These are phyloP conservation scores for Suillus alpinus DNA, from an alignment of 768 basidiomycete species.

Conservation along the genomic window DNA sequence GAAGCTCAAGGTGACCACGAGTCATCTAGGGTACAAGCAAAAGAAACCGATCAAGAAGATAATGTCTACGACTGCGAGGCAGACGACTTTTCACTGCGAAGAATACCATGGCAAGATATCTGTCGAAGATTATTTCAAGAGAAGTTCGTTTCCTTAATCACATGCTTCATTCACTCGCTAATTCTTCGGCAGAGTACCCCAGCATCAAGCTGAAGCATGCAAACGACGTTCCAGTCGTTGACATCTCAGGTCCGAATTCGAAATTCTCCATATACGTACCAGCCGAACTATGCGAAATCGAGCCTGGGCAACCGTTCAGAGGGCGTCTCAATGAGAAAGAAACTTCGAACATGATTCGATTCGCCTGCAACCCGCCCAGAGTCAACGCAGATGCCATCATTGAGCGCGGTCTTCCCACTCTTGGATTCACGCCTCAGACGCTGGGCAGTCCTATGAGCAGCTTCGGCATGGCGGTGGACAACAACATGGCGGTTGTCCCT, in stretches of 20 bases:
- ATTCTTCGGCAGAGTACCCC: slow-evolving; percentile 46
- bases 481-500: slow-evolving; percentile 62
- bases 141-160: slow-evolving; percentile 43
- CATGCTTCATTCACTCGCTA: slow-evolving; percentile 8
- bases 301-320: slow-evolving; percentile 55
- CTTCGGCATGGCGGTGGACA: slow-evolving; percentile 58
- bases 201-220: slow-evolving; percentile 48
- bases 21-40: slow-evolving; percentile 51
- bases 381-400: slow-evolving; percentile 59
- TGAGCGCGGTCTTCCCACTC: slow-evolving; percentile 50
- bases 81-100: slow-evolving; percentile 52
- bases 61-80: slow-evolving; percentile 37
- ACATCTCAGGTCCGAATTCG: slow-evolving; percentile 41
- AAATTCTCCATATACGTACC: slow-evolving; percentile 46
- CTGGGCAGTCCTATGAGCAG: slow-evolving; percentile 37
- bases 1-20: slow-evolving; percentile 56
- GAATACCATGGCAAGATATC: slow-evolving; percentile 55
- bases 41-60: slow-evolving; percentile 47
- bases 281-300: slow-evolving; percentile 69
- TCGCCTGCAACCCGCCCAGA: slow-evolving; percentile 62
- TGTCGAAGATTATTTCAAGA: slow-evolving; percentile 62
- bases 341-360: slow-evolving; percentile 67
- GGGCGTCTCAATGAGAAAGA: slow-evolving; percentile 60
- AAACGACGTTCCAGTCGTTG: slow-evolving; percentile 50
- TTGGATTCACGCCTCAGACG: slow-evolving; percentile 48